phyloP scores from a whole-genome alignment of 2,329 filamentous ascomycete species.

The Tolypocladium ophioglossoides region DNA sequence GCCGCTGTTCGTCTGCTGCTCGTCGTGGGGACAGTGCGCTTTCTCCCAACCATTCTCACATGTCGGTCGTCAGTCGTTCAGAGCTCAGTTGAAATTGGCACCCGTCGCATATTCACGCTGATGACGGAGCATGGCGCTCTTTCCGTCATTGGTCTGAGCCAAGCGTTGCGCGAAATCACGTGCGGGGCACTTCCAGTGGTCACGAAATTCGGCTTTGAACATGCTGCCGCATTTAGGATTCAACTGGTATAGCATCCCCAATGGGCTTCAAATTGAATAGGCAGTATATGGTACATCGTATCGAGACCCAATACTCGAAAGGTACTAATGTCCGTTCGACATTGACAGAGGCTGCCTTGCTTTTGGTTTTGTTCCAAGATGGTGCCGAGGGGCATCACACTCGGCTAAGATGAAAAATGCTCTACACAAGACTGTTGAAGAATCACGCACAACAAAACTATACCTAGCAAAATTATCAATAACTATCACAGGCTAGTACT shows the following conservation, averaged over 20 bases:
- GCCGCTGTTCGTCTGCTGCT: slow-evolving; percentile 8
- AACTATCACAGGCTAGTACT: neutral
- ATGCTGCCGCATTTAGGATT: neutral
- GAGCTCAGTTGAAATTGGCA: neutral
- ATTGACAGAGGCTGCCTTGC: neutral
- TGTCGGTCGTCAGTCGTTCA: neutral
- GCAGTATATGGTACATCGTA: neutral
- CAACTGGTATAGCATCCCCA: too few relatives aligned
- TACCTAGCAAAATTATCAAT: neutral
- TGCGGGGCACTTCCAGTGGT: neutral
- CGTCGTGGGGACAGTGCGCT: slow-evolving; percentile 13
- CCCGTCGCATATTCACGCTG: neutral
- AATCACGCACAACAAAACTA: too few relatives aligned
- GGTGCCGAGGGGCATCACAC: neutral
- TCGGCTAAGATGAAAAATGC: neutral
- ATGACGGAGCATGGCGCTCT: neutral
- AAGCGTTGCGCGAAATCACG: slow-evolving; percentile 9
- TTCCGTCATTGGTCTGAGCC: slow-evolving; percentile 9
- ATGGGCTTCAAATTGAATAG: neutral
- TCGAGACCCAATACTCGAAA: neutral
- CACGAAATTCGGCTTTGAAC: too few relatives aligned
- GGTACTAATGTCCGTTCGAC: neutral
- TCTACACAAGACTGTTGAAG: too few relatives aligned
- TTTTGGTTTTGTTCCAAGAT: neutral
- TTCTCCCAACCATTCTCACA: slow-evolving; percentile 20